A percentile compares a stretch with the other conserved stretches of the same genome.
Conservation (phyloP, 2,329 filamentous ascomycete species). For the Cercospora nicotianae region DNA sequence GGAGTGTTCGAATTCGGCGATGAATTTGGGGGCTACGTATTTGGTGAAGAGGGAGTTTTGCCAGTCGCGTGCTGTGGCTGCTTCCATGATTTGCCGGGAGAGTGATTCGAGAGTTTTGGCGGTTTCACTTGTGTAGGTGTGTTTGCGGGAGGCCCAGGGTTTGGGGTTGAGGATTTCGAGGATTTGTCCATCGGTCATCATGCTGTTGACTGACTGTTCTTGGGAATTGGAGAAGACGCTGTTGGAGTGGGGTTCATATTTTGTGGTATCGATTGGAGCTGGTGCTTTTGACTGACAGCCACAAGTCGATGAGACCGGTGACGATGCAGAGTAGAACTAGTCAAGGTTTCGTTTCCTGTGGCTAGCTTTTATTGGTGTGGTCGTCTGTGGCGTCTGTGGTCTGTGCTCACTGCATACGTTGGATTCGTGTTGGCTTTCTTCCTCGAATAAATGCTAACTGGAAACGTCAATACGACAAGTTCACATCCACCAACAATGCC, state of each 20-base stretch:
- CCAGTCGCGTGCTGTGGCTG: constrained; percentile 18
- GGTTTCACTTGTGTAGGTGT: constrained; percentile 14
- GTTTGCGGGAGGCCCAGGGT: constrained; percentile 19
- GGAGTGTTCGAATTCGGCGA: constrained; percentile 21
- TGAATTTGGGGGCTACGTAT: constrained; percentile 12
- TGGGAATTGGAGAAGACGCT: not conserved
- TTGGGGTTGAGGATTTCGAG: constrained; percentile 20
- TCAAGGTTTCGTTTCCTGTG: not conserved
- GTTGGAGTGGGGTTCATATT: not conserved
- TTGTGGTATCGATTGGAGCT: not conserved
- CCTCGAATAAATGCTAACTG: not conserved
- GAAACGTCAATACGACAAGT: not conserved
- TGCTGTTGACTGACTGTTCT: not conserved
- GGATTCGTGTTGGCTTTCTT: not conserved
- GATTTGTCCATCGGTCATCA: constrained; percentile 11
- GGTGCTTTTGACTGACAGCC: not conserved
- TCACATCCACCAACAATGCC: not conserved
- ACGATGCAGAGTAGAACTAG: not conserved
- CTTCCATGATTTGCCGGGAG: constrained; percentile 7
- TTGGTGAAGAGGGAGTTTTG: constrained; percentile 2
- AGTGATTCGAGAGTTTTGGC: constrained; percentile 9
- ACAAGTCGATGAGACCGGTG: not conserved
- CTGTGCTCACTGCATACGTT: not conserved
- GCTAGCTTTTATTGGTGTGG: not conserved
- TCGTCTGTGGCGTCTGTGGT: not conserved